A percentile compares a stretch with the other conserved stretches of the same genome.
These are phyloP conservation scores for Pichia scutulata DNA, from an alignment of 805 yeast species.

Conservation along the genomic window DNA sequence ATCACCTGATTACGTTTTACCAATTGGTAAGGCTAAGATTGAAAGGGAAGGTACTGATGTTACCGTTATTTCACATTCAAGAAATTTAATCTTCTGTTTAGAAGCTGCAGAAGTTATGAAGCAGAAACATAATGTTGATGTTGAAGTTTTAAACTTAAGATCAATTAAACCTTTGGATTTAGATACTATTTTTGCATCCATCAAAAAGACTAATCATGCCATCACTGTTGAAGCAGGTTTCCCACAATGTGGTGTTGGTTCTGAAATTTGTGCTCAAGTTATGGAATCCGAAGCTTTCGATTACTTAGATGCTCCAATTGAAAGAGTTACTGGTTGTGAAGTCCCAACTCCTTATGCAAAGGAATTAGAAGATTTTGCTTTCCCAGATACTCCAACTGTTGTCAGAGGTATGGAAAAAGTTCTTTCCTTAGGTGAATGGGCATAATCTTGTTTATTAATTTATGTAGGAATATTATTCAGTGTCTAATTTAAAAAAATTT, in stretches of 20 bases:
- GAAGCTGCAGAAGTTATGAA: slow-evolving; percentile 85
- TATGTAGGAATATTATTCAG: background rate
- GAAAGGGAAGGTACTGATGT: slow-evolving; percentile 91
- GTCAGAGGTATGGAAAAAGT: slow-evolving; percentile 81
- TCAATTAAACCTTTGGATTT: slow-evolving; percentile 95
- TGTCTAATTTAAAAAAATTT: background rate
- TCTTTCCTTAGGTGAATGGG: slow-evolving; percentile 45
- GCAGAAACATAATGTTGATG: slow-evolving; percentile 78
- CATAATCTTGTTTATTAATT: slow-evolving; percentile 11
- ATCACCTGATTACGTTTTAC: slow-evolving; percentile 82
- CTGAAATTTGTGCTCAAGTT: slow-evolving; percentile 94
- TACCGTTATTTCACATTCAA: slow-evolving; percentile 83
- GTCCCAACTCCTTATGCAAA: slow-evolving; percentile 98
- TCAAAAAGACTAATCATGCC: slow-evolving; percentile 94
- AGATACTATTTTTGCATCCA: slow-evolving; percentile 74
- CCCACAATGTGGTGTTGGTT: slow-evolving; percentile 98
- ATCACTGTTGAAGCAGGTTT: slow-evolving; percentile 94
- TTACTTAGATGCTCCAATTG: slow-evolving; percentile 96
- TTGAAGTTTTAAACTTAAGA: slow-evolving; percentile 92
- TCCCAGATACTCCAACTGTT: slow-evolving; percentile 93
- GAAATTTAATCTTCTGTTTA: slow-evolving; percentile 79
- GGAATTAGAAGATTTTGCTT: slow-evolving; percentile 94
- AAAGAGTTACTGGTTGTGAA: slow-evolving; percentile 98
- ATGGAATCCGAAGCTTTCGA: slow-evolving; percentile 99
- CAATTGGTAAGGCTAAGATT: slow-evolving; percentile 92